Percentiles rank a stretch among this genome's conserved stretches.
Conservation (phyloP, 805 yeast species). For the Wickerhamiella alocasiicola region DNA sequence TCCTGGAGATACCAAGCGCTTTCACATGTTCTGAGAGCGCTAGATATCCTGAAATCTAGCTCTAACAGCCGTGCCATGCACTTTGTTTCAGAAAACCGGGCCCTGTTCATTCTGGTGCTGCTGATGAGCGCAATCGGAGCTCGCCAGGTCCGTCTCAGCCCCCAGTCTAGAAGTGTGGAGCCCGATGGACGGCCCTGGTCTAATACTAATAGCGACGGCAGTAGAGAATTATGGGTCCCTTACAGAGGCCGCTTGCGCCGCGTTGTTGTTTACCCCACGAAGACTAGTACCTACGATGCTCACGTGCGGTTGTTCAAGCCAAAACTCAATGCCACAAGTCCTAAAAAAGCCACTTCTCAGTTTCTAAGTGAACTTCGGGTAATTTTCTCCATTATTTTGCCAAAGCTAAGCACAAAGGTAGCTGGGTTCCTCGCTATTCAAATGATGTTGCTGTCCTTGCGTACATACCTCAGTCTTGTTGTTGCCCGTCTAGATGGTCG, state of each 20-base stretch:
- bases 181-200: slow-evolving; percentile 12
- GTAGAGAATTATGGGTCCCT: slow-evolving; percentile 17
- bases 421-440: slow-evolving; percentile 55
- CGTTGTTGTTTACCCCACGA: slow-evolving; percentile 11
- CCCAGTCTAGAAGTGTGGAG: slow-evolving; percentile 3
- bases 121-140: background rate
- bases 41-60: background rate
- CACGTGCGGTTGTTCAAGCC: slow-evolving; percentile 16
- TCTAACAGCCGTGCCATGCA: background rate
- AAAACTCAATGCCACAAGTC: background rate
- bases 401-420: slow-evolving; percentile 55
- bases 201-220: slow-evolving; percentile 2
- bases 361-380: slow-evolving; percentile 63
- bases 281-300: slow-evolving; percentile 14
- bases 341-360: slow-evolving; percentile 36
- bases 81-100: background rate
- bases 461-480: slow-evolving; percentile 78
- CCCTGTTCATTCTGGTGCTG: background rate
- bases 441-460: slow-evolving; percentile 55
- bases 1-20: slow-evolving; percentile 4
- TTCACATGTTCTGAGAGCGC: background rate
- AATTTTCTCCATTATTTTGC: slow-evolving; percentile 73
- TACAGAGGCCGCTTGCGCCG: slow-evolving; percentile 11
- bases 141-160: slow-evolving; percentile 5
- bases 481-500: slow-evolving; percentile 88